Evolutionary conservation across 768 basidiomycete species (phyloP), one percentile per base, ranked within the genome.

Genomic region (Suillus discolor): DNA sequence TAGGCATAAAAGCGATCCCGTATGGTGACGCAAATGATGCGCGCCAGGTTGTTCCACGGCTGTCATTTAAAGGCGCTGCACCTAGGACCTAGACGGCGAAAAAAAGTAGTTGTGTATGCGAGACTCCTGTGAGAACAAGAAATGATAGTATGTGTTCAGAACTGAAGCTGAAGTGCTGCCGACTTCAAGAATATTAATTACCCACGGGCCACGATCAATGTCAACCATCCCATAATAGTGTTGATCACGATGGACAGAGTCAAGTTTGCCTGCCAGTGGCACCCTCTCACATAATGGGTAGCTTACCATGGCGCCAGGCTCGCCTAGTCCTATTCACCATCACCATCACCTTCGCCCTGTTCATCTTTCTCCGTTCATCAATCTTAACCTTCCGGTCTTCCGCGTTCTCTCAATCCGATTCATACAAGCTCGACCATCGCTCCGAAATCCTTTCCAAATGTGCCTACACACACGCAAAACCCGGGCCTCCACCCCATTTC

Each of bases 401-500:
- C 7, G 23, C 7, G 8, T 23, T 25, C 1, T 39, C 38, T 38
- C 57, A 39, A 38, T 38, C 6, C 38, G 39, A 8, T 23, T 15
- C 57, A 57, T n/a, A 57, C 1, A 69, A 72, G 64, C 55, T 63
- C n/a, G 44, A 61, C 5, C 65, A 62, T 39, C 66, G 69, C 23
- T 61, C 67, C 9, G 67, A 77, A 49, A 78, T 76, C 31, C 71
- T 86, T 41, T 69, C 78, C 49, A 78, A 78, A 67, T 90, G 89
- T 69, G 77, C 75, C 20, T 75, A 80, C 25, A 75, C 85, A 42
- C 70, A 77, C 36, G 65, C 73, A 62, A 68, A 78, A 61, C 75
- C 85, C 36, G 85, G 83, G 0, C 82, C 85, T 28, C 77, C 83
- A 12, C 49, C 70, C 0, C 69, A 84, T 64, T 91, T 89, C 65